These are phyloP conservation scores for Coemansia sp. DNA, from an alignment of 192 early-diverging fungal species.

Conservation along the genomic window DNA sequence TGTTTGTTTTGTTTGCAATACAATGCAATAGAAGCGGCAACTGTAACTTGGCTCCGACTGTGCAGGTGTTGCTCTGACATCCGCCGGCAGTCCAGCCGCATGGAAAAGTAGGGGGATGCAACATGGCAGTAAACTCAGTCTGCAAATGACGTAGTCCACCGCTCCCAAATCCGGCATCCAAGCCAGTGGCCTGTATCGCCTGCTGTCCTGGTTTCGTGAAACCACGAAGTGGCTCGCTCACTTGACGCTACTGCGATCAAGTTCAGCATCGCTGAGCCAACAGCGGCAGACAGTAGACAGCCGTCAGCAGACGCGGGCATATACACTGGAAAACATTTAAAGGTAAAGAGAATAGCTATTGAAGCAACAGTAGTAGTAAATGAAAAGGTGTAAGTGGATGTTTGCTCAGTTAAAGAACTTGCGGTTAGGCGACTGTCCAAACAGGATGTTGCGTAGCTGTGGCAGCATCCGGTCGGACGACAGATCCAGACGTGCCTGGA, in stretches of 20 bases:
- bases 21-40: background rate
- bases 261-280: background rate
- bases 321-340: background rate
- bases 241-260: background rate
- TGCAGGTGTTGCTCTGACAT: background rate
- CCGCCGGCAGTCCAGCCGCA: background rate
- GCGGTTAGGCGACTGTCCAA: conserved; percentile 88
- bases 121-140: background rate
- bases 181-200: background rate
- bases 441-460: conserved; percentile 86
- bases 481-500: conserved; percentile 86
- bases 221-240: background rate
- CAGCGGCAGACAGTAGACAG: background rate
- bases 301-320: background rate
- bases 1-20: background rate
- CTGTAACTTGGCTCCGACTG: background rate
- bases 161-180: background rate
- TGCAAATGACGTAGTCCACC: background rate
- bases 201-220: background rate
- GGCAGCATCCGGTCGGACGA: conserved; percentile 89
- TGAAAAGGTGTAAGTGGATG: conserved; percentile 6
- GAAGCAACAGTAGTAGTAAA: background rate
- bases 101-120: background rate
- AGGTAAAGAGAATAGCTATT: background rate
- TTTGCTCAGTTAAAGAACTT: conserved; percentile 74